These are phyloP conservation scores for Quercus gilva DNA, from an alignment of 306 rosid species.

Conservation along the genomic window DNA sequence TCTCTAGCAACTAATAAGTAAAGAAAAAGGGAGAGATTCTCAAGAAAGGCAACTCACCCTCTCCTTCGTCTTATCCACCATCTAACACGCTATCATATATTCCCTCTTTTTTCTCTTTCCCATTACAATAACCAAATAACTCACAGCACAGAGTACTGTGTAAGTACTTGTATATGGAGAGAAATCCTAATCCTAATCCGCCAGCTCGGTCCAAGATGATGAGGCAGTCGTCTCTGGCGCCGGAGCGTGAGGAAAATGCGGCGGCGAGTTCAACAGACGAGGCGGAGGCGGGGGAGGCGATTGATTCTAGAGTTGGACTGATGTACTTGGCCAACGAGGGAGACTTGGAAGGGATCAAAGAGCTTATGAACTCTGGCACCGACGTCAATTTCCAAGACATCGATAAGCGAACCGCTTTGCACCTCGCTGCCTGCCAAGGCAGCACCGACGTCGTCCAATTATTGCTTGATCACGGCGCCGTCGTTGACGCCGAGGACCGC, in stretches of 20 bases:
- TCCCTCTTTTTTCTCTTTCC: no score
- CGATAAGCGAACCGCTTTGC: slow-evolving; percentile 87
- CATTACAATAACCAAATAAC: no score
- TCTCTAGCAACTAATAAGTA: no score
- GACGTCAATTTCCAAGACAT: slow-evolving; percentile 79
- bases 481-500: slow-evolving; percentile 61
- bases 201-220: slow-evolving; percentile 55
- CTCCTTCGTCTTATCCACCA: no score
- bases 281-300: slow-evolving; percentile 25
- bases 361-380: slow-evolving; percentile 60
- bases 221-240: slow-evolving; percentile 79
- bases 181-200: slow-evolving; percentile 22
- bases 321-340: slow-evolving; percentile 91
- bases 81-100: no score
- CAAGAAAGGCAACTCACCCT: no score
- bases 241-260: slow-evolving; percentile 22
- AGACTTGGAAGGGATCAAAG: slow-evolving; percentile 67
- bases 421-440: slow-evolving; percentile 83
- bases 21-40: no score
- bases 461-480: slow-evolving; percentile 65
- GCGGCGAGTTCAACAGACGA: neutral
- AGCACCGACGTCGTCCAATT: slow-evolving; percentile 57
- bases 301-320: slow-evolving; percentile 56
- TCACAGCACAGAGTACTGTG: no score
- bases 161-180: no score